A percentile compares a stretch with the other conserved stretches of the same genome.
Evolutionary conservation across 345 rosid genomes (phyloP).

Genomic region (Populus ilicifolia): DNA sequence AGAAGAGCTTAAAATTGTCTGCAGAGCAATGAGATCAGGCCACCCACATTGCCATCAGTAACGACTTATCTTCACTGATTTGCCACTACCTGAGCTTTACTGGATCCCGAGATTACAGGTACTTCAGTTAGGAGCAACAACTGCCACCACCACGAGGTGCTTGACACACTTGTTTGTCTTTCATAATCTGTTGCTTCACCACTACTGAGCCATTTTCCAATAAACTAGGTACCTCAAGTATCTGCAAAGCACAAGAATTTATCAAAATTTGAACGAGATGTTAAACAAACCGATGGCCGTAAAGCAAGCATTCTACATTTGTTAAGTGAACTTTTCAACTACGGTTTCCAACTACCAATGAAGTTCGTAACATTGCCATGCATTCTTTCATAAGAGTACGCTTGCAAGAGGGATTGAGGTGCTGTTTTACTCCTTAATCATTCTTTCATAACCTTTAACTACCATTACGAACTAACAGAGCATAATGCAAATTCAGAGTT

Average conservation of each 20-base stretch:
- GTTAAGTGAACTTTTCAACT: background rate
- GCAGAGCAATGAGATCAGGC: background rate
- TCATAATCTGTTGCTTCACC: constrained; percentile 47
- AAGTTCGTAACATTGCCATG: too few relatives aligned
- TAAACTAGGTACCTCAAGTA: constrained; percentile 70
- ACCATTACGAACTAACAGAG: background rate
- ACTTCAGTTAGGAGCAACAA: constrained; percentile 47
- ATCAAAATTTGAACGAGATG: constrained; percentile 3
- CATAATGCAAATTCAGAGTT: background rate
- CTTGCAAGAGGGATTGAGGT: too few relatives aligned
- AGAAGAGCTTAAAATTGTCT: background rate
- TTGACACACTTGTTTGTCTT: constrained; percentile 36
- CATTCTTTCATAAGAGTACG: too few relatives aligned
- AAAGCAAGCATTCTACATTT: background rate
- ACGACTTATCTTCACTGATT: background rate
- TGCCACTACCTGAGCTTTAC: too few relatives aligned
- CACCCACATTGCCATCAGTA: background rate
- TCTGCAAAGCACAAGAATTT: constrained; percentile 30
- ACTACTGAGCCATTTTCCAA: constrained; percentile 68
- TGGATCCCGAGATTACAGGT: background rate
- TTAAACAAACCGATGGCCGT: background rate
- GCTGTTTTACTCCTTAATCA: too few relatives aligned
- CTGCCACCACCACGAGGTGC: constrained; percentile 29
- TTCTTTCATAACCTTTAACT: background rate
- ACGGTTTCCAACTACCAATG: too few relatives aligned